Evolutionary conservation across 202 grass and related monocot genomes (phyloP), one percentile per base, ranked within the genome.

Genomic region (Dendrocalamus latiflorus): DNA sequence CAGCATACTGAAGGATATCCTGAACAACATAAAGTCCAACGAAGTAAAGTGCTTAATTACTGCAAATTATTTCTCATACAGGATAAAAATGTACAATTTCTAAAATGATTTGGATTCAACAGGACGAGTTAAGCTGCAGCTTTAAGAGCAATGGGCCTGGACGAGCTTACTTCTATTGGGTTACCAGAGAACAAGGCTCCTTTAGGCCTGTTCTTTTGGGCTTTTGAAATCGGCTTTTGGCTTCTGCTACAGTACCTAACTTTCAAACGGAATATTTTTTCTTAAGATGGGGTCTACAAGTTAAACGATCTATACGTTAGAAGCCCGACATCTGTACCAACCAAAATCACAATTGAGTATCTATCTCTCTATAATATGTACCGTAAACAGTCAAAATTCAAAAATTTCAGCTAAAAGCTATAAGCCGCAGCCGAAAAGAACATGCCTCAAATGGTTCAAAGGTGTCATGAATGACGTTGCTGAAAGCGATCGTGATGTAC

Each of bases 391-490:
- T n/a, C n/a, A n/a, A n/a, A n/a, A n/a, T n/a, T n/a, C n/a, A n/a
- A n/a, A n/a, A n/a, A n/a, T n/a, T n/a, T n/a, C n/a, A n/a, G n/a
- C n/a, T n/a, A n/a, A n/a, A n/a, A n/a, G n/a, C n/a, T n/a, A n/a
- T n/a, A n/a, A n/a, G n/a, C n/a, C n/a, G n/a, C n/a, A n/a, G n/a
- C n/a, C n/a, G n/a, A n/a, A n/a, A n/a, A n/a, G n/a, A n/a, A n/a
- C n/a, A n/a, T n/a, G n/a, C n/a, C n/a, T n/a, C n/a, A n/a, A 94
- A 55, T 94, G 92, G 92, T 94, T 94, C 73, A 94, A 94, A 84
- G 83, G 89, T 57, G 89, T 94, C 65, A 94, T 94, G 92, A 94
- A 94, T 68, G 92, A 94, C 41, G 81, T 91, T 38, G 92, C 89
- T 15, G 89, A 91, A 77, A 85, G 89, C 20, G 89, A 94, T 41